phyloP scores from a whole-genome alignment of 140 eudicot species.

The Ambrosia hybrid region DNA sequence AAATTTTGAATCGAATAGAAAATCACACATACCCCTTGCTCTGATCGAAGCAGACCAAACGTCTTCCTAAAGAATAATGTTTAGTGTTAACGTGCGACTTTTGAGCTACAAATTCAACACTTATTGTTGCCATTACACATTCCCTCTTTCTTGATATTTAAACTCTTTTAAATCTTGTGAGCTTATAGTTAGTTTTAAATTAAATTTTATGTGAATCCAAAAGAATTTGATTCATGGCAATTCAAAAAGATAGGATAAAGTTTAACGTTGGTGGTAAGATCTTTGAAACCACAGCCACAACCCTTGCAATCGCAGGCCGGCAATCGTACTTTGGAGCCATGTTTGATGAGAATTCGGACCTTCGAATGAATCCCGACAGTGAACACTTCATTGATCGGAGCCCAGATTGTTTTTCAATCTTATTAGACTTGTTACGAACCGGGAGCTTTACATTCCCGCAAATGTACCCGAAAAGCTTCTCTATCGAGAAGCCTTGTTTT shows the following conservation, averaged over 20 bases:
- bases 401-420: slow-evolving; percentile 77
- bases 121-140: too few species aligned
- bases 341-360: slow-evolving; percentile 89
- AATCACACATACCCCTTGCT: too few species aligned
- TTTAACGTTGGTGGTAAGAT: slow-evolving; percentile 89
- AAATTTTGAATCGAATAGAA: too few species aligned
- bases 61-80: too few species aligned
- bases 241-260: slow-evolving; percentile 66
- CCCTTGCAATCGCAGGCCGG: slow-evolving; percentile 85
- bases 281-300: slow-evolving; percentile 87
- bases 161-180: not conserved
- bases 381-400: slow-evolving; percentile 83
- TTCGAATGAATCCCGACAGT: slow-evolving; percentile 33
- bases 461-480: slow-evolving; percentile 65
- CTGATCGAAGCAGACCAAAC: too few species aligned
- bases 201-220: not conserved
- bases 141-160: too few species aligned
- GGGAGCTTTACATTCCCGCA: slow-evolving; percentile 66
- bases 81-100: too few species aligned
- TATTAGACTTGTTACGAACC: slow-evolving; percentile 81
- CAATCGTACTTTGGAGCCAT: slow-evolving; percentile 79
- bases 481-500: slow-evolving; percentile 72
- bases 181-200: not conserved
- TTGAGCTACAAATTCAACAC: too few species aligned
- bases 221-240: slow-evolving; percentile 45